A percentile compares a stretch with the other conserved stretches of the same genome.
Conservation (phyloP, 2,329 filamentous ascomycete species). For the Fonsecaea pedrosoi region DNA sequence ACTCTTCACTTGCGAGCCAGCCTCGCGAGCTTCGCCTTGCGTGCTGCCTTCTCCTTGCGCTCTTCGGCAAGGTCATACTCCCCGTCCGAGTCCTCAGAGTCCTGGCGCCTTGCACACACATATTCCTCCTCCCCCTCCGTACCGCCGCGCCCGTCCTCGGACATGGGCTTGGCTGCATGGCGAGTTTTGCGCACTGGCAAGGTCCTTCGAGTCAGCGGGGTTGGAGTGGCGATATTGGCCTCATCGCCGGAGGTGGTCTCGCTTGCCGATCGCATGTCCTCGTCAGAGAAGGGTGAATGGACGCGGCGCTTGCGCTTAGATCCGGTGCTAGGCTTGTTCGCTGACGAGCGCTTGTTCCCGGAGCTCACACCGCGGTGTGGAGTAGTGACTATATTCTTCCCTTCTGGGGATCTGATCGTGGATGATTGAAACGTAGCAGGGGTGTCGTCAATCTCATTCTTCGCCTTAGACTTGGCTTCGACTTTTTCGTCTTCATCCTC, state of each 20-base stretch:
- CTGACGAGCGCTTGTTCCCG: background rate
- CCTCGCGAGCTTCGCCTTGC: constrained; percentile 10
- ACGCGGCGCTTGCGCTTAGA: constrained; percentile 10
- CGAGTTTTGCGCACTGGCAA: background rate
- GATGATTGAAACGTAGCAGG: background rate
- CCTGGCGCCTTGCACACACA: background rate
- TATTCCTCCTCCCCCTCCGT: background rate
- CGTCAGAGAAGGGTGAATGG: constrained; percentile 1
- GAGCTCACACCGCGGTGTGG: background rate
- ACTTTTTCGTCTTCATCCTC: background rate
- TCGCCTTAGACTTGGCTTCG: background rate
- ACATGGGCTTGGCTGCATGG: background rate
- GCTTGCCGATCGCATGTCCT: background rate
- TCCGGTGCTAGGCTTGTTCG: background rate
- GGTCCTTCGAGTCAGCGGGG: background rate
- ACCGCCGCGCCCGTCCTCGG: background rate
- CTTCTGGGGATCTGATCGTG: background rate
- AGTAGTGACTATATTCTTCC: background rate
- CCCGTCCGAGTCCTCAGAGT: background rate
- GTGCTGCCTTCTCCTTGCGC: background rate
- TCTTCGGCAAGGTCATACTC: constrained; percentile 15
- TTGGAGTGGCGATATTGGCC: background rate
- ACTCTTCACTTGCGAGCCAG: background rate
- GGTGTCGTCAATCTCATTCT: background rate
- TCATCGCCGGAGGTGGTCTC: constrained; percentile 16